Conservation (phyloP, 1,284 basidiomycete genomes). For the Afroboletus lepidellus region DNA sequence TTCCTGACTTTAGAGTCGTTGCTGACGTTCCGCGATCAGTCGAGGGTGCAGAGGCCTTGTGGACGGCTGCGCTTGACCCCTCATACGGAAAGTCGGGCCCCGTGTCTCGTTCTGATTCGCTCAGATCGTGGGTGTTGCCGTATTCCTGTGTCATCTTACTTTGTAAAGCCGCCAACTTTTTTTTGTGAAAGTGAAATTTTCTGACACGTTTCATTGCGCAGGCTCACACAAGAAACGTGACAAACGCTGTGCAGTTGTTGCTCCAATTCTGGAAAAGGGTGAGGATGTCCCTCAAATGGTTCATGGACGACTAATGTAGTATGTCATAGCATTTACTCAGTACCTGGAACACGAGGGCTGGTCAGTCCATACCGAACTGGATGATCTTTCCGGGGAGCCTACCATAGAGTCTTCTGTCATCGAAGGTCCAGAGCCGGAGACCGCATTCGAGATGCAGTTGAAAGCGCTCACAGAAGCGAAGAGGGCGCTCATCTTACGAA, state of each 20-base stretch:
- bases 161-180: conserved; percentile 52
- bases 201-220: conserved; percentile 34
- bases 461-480: conserved; percentile 49
- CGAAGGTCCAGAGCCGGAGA: conserved; percentile 37
- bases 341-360: conserved; percentile 67
- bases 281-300: conserved; percentile 10
- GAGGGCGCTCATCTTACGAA: conserved; percentile 76
- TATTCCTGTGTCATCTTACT: conserved; percentile 78
- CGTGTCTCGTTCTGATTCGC: conserved; percentile 41
- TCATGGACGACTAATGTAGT: conserved; percentile 4
- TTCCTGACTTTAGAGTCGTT: conserved; percentile 88
- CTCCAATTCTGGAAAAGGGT: conserved; percentile 79
- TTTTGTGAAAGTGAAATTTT: neutral
- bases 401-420: conserved; percentile 53
- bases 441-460: conserved; percentile 45
- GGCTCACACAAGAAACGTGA: conserved; percentile 91
- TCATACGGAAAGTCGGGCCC: conserved; percentile 46
- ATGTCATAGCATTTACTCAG: conserved; percentile 53
- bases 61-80: conserved; percentile 61
- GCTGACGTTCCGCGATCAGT: conserved; percentile 62
- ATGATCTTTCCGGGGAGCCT: conserved; percentile 56
- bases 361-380: conserved; percentile 72
- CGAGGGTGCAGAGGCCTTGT: conserved; percentile 70
- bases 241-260: conserved; percentile 85
- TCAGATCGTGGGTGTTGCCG: conserved; percentile 71